Evolutionary conservation across 2,329 filamentous ascomycete genomes (phyloP), one percentile per base, ranked within the genome.

Genomic region (Neopestalotiopsis rosae): DNA sequence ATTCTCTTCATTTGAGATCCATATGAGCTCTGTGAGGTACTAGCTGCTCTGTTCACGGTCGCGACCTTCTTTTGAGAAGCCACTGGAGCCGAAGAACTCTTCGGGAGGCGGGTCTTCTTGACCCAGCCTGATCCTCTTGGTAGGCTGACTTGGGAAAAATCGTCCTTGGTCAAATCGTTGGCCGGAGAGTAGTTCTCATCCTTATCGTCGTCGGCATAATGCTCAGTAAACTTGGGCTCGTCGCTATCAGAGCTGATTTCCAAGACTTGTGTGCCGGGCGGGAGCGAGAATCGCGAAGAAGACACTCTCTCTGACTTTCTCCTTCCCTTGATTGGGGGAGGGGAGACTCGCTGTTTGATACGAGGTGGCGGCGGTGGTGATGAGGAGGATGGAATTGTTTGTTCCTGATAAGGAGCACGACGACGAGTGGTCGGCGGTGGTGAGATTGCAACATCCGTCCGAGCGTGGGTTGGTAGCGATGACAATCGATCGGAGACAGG

Each of bases 171-270:
- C 38, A 81, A 72, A n/a, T 77, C 77, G 10, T 83, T 61, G n/a
- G 32, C 59, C 3, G 77, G 77, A 38, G 75, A 70, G 49, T 81
- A 81, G 1, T 76, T 81, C 28, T 72, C 76, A 66, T 83, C 81
- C 42, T 81, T 73, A n/a, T 77, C 77, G 12, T 83, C 81, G 42
- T 82, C 81, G 1, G 80, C 79, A 61, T 82, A 81, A 65, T 80
- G 61, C 66, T 83, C 80, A 3, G 70, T 72, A 20, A 77, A 74
- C 5, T 73, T 74, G 4, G 79, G 75, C 68, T 81, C 80, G 0
- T 78, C 74, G 5, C 52, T 61, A 61, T 71, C 75, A 57, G 77
- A 78, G 24, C 80, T 74, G 13, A 83, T 71, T 64, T 82, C 79
- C 4, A 82, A 65, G 4, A 83, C 74, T 62, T 82, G 81, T 0